Base-by-base conservation (phyloP, 2,329 filamentous ascomycete genomes). In the Colletotrichum theobromicola region DNA sequence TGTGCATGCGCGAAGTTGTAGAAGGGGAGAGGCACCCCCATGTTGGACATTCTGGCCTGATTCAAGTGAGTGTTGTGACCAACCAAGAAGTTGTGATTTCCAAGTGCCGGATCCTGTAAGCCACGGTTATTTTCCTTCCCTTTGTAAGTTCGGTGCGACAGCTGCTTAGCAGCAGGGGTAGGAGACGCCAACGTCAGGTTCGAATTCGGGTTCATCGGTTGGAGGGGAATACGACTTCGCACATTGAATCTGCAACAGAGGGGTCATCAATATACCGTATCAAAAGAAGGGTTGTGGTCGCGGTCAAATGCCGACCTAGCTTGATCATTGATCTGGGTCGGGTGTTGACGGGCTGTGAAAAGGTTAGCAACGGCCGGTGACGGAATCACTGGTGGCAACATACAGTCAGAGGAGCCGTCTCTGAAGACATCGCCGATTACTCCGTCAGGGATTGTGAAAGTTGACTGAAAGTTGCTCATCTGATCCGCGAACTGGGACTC, bases 121-220 rank as follows among this genome's bases (percentile, higher is more conserved):
- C 9, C 72, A 57, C 73, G 76, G 67, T 77, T 77, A 76, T 83
- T 84, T 75, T 84, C 82, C 64, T 84, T 83, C 58, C 79, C 80
- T 57, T 66, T 69, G 67, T 78, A 80, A 10, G 75, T 76, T 10
- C 74, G 75, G 37, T 75, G 58, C 30, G 79, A 60, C 4, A 77
- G 75, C 10, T 80, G 77, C 73, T 82, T 83, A 28, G 79, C 69
- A 26, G 72, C 70, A n/a, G 78, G 73, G 10, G 76, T 80, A 4
- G 82, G 77, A 24, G 82, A 81, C 5, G 55, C 69, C 68, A 74
- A 57, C 30, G 78, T 78, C 35, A 85, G 76, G 72, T 84, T 86
- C 18, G 85, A 82, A 64, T 85, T 84, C 12, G 84, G 81, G 37
- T 75, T 75, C 37, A 87, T 79, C 6, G 81, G 79, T 24, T 84